A percentile compares a stretch with the other conserved stretches of the same genome.
These are phyloP conservation scores for Tetrapyrgos nigripes DNA, from an alignment of 1,284 basidiomycete species.

Conservation along the genomic window DNA sequence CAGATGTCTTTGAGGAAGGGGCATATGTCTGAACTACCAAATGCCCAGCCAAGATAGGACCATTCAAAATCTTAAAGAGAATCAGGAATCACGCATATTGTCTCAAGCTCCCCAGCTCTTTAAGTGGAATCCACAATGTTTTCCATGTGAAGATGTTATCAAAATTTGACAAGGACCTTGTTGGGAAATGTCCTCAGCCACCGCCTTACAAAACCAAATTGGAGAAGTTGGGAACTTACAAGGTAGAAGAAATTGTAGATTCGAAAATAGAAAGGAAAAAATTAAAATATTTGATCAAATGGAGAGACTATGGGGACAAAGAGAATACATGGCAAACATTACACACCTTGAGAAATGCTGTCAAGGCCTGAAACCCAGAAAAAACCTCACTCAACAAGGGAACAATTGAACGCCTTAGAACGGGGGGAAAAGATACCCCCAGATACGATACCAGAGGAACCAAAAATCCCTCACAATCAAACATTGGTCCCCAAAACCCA, in stretches of 20 bases:
- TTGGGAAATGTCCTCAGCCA: background rate
- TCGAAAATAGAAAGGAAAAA: constrained; percentile 12
- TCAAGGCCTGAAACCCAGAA: too few relatives aligned
- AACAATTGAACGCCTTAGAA: too few relatives aligned
- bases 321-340: too few relatives aligned
- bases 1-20: constrained; percentile 1
- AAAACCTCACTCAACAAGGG: too few relatives aligned
- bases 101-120: constrained; percentile 7
- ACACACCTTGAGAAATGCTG: too few relatives aligned
- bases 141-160: constrained; percentile 21
- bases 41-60: constrained; percentile 14
- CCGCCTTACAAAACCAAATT: background rate
- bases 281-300: constrained; percentile 24
- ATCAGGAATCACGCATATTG: constrained; percentile 19
- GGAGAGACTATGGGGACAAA: constrained; percentile 12
- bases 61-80: constrained; percentile 24
- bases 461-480: too few relatives aligned
- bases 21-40: constrained; percentile 7
- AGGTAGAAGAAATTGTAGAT: constrained; percentile 29
- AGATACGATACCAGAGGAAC: too few relatives aligned
- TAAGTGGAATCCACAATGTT: constrained; percentile 23
- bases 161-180: constrained; percentile 4
- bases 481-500: too few relatives aligned
- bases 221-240: constrained; percentile 1
- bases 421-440: too few relatives aligned